Conservation (phyloP, 2,329 filamentous ascomycete species). For the Diaporthe vexans region DNA sequence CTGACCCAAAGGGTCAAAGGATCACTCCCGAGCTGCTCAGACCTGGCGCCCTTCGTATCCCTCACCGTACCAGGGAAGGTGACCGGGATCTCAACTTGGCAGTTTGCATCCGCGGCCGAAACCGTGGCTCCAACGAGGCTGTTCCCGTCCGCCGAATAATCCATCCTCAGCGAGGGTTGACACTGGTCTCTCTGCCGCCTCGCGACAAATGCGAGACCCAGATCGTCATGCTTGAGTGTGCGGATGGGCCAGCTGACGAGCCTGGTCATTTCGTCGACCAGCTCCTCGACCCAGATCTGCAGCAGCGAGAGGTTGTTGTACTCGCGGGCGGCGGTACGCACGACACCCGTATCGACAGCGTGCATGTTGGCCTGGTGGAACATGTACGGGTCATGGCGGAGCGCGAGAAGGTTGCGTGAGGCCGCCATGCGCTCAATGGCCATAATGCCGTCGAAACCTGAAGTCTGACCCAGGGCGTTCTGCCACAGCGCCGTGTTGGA, state of each 20-base stretch:
- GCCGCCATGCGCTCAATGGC: conserved; percentile 13
- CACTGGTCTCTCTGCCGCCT: conserved; percentile 17
- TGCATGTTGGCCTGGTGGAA: conserved; percentile 29
- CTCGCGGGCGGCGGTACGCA: background rate
- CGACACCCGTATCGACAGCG: conserved; percentile 25
- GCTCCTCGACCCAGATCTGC: conserved; percentile 26
- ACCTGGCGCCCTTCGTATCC: conserved; percentile 14
- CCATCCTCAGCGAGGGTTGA: conserved; percentile 14
- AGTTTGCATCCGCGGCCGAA: background rate
- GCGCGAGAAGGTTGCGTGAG: conserved; percentile 21
- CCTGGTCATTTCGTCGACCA: conserved; percentile 15
- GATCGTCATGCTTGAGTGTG: conserved; percentile 9
- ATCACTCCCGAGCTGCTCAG: conserved; percentile 21
- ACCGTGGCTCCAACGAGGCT: conserved; percentile 11
- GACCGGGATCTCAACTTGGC: conserved; percentile 12
- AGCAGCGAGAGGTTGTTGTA: conserved; percentile 22
- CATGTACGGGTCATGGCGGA: conserved; percentile 26
- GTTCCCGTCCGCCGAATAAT: conserved; percentile 4
- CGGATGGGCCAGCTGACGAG: conserved; percentile 24
- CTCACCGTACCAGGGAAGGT: conserved; percentile 12
- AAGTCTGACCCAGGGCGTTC: background rate
- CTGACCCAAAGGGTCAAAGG: conserved; percentile 1
- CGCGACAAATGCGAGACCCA: background rate
- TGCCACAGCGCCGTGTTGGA: conserved; percentile 25
- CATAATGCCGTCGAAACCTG: background rate